Evolutionary conservation across 2,329 filamentous ascomycete species (phyloP).

Genomic region (Fusarium algeriense): DNA sequence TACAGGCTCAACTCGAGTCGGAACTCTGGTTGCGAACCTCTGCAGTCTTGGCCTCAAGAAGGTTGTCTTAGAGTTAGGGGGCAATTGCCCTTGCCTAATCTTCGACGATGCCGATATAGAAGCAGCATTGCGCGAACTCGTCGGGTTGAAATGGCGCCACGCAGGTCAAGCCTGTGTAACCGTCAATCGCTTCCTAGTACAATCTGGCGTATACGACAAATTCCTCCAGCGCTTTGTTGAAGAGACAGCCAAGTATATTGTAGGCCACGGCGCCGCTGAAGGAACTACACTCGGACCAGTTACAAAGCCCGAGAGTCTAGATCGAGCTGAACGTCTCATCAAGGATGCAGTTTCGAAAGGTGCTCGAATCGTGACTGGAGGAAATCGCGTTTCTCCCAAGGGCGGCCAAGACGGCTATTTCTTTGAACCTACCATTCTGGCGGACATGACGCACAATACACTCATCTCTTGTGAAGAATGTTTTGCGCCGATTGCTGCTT

Average conservation of each 20-base stretch:
- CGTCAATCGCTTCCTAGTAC: constrained; percentile 70
- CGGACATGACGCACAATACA: constrained; percentile 10
- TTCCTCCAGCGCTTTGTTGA: constrained; percentile 20
- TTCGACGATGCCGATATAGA: constrained; percentile 72
- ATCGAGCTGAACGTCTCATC: constrained; percentile 16
- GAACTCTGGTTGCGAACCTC: constrained; percentile 71
- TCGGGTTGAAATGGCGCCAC: constrained; percentile 70
- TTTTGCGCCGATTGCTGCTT: constrained; percentile 27
- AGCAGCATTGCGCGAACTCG: constrained; percentile 1
- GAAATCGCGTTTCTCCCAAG: constrained; percentile 1
- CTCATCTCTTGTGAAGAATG: constrained; percentile 26
- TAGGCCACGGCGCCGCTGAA: constrained; percentile 24
- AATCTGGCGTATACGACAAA: constrained; percentile 68
- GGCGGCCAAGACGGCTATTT: constrained; percentile 19
- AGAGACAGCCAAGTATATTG: constrained; percentile 15
- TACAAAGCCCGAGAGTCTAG: constrained; percentile 24
- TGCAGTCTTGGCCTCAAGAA: constrained; percentile 76
- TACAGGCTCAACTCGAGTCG: constrained; percentile 78
- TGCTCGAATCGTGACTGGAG: constrained; percentile 16
- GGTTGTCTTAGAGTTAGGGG: constrained; percentile 75
- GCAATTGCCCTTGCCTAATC: constrained; percentile 75
- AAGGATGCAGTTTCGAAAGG: constrained; percentile 25
- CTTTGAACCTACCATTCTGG: constrained; percentile 34
- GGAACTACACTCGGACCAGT: constrained; percentile 27
- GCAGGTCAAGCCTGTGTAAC: constrained; percentile 79